phyloP scores from a whole-genome alignment of 2,329 filamentous ascomycete species.

The Penicillium paneum region DNA sequence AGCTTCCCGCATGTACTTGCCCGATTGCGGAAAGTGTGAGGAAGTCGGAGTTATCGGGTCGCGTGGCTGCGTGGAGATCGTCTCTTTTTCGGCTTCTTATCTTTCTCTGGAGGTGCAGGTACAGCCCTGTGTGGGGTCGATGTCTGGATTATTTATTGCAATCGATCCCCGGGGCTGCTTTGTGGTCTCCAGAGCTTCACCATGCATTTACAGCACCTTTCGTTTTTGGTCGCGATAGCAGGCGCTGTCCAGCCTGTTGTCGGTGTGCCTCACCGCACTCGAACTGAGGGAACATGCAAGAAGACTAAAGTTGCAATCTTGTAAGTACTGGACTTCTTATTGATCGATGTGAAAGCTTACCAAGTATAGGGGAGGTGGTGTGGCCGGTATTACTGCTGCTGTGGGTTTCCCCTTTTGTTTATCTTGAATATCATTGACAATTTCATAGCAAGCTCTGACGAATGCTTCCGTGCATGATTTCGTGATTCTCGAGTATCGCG shows the following conservation, averaged over 20 bases:
- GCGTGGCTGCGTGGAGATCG: neutral
- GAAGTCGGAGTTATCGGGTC: neutral
- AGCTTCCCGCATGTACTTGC: constrained; percentile 1
- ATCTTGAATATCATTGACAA: neutral
- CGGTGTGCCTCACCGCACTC: constrained; percentile 13
- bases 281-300: constrained; percentile 16
- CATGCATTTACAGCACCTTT: constrained; percentile 17
- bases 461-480: constrained; percentile 24
- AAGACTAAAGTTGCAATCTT: constrained; percentile 23
- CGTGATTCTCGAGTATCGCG: constrained; percentile 20
- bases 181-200: neutral
- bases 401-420: neutral
- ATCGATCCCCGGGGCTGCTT: neutral
- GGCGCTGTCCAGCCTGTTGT: constrained; percentile 10
- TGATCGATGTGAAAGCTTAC: neutral
- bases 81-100: neutral
- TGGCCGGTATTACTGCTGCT: constrained; percentile 22
- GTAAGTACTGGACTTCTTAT: constrained; percentile 4
- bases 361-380: constrained; percentile 17
- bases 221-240: constrained; percentile 16
- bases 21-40: neutral
- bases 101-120: neutral
- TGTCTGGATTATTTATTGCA: neutral
- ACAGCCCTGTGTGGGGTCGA: neutral
- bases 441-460: constrained; percentile 17